Evolutionary conservation across 768 basidiomycete species (phyloP).

Genomic region (Trametes gibbosa): DNA sequence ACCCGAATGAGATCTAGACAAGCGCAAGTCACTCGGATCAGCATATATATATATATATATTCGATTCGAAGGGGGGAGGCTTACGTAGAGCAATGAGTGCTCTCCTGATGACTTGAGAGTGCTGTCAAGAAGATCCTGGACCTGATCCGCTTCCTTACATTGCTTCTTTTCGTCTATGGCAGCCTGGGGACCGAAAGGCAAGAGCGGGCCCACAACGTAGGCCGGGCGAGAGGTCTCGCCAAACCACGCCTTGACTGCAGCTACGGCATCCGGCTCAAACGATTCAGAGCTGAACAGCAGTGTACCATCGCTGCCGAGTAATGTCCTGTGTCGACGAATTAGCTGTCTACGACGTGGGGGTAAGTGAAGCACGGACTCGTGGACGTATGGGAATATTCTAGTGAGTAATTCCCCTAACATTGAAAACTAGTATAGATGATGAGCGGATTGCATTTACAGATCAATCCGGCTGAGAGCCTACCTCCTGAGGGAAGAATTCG

Average conservation of each 20-base stretch:
- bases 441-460: background rate
- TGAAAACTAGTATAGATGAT: background rate
- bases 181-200: background rate
- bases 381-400: background rate
- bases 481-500: slow-evolving; percentile 12
- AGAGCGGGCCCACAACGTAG: background rate
- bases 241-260: slow-evolving; percentile 3
- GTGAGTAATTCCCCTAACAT: background rate
- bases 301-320: slow-evolving; percentile 5
- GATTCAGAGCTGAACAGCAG: slow-evolving; percentile 4
- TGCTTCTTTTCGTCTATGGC: background rate
- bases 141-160: background rate
- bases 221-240: background rate
- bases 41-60: too few relatives aligned
- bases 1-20: slow-evolving; percentile 22
- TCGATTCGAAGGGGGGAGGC: background rate
- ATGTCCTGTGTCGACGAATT: background rate
- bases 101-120: slow-evolving; percentile 11
- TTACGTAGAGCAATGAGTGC: slow-evolving; percentile 23
- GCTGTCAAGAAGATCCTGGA: slow-evolving; percentile 9
- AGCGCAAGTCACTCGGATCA: too few relatives aligned
- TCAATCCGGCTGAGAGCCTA: background rate
- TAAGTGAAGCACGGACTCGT: slow-evolving; percentile 5
- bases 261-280: slow-evolving; percentile 7
- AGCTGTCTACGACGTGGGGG: background rate